Evolutionary conservation across 2,329 filamentous ascomycete genomes (phyloP), one percentile per base, ranked within the genome.

Genomic region (Talaromyces atroroseus): DNA sequence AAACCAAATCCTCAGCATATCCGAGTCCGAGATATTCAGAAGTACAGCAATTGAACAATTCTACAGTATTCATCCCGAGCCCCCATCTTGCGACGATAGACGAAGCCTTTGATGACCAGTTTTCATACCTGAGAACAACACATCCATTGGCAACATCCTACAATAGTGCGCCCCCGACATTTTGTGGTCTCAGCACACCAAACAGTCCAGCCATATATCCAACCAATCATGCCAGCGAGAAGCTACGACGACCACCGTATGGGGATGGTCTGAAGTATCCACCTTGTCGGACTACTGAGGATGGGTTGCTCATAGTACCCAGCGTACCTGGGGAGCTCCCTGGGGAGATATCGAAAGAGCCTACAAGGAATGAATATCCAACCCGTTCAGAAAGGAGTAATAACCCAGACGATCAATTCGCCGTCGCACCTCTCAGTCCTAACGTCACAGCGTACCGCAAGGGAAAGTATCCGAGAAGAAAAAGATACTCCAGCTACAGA

Each of bases 281-380:
- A 29, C 51, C 51, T 34, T 58, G 56, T 26, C 42, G 56, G 26
- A 26, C 34, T 16, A 51, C 44, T 23, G 46, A 46, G 24, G 56
- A 58, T 18, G 56, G 51, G 7, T 46, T 58, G 18, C 56, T 58
- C 21, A 58, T 58, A 49, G 56, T 58, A 5, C 56, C 56, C n/a
- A 58, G 56, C 36, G 38, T 58, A 16, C 56, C 56, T 5, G 40
- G 46, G 42, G 45, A 40, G 21, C n/a, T 49, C 20, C 38, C 47
- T n/a, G 29, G 21, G 12, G 46, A 50, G 4, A 26, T 7, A 23
- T 8, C 21, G 18, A 36, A 21, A 26, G 7, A 20, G 24, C 3
- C 11, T n/a, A 29, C 5, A 11, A 54, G 5, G 34, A 49, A 49
- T 20, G 32, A 26, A 18, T 23, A 46, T 47, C 21, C 23, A 46